Evolutionary conservation across 257 asterid species (phyloP).

Genomic region (Nemophila menziesii): DNA sequence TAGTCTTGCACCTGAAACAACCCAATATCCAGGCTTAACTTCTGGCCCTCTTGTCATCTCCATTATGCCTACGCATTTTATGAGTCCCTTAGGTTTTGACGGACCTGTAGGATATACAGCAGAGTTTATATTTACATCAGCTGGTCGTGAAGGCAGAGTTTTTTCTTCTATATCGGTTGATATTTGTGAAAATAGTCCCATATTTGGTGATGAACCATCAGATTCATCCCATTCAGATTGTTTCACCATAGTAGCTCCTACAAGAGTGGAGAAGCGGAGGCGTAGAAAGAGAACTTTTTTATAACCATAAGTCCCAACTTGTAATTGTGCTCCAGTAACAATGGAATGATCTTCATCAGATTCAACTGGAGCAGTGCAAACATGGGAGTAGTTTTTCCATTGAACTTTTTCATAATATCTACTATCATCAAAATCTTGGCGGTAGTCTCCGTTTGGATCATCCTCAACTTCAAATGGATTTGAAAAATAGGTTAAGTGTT

Average conservation of each 20-base stretch:
- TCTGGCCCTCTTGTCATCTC: conserved; percentile 96
- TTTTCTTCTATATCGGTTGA: conserved; percentile 74
- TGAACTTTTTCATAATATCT: conserved; percentile 74
- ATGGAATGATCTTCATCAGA: conserved; percentile 70
- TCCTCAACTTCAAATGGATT: conserved; percentile 66
- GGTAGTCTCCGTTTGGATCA: conserved; percentile 48
- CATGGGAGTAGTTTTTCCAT: conserved; percentile 97
- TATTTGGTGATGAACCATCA: conserved; percentile 74
- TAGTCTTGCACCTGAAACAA: conserved; percentile 90
- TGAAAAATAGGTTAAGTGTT: conserved; percentile 90
- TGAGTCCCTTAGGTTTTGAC: conserved; percentile 62
- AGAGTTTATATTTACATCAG: conserved; percentile 85
- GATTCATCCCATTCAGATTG: conserved; percentile 97
- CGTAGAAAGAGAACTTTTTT: conserved; percentile 73
- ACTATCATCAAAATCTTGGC: conserved; percentile 53
- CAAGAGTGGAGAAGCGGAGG: conserved; percentile 60
- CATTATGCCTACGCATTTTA: conserved; percentile 76
- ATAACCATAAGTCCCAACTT: conserved; percentile 65
- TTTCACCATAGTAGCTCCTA: conserved; percentile 55
- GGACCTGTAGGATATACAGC: conserved; percentile 98
- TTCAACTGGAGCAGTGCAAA: conserved; percentile 94
- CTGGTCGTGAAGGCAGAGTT: conserved; percentile 71
- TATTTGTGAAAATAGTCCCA: conserved; percentile 80
- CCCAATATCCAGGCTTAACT: conserved; percentile 96
- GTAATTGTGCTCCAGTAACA: conserved; percentile 83